Percentiles rank a stretch among this genome's conserved stretches.
Conservation (phyloP, 2,329 filamentous ascomycete genomes). For the Alternaria solani region DNA sequence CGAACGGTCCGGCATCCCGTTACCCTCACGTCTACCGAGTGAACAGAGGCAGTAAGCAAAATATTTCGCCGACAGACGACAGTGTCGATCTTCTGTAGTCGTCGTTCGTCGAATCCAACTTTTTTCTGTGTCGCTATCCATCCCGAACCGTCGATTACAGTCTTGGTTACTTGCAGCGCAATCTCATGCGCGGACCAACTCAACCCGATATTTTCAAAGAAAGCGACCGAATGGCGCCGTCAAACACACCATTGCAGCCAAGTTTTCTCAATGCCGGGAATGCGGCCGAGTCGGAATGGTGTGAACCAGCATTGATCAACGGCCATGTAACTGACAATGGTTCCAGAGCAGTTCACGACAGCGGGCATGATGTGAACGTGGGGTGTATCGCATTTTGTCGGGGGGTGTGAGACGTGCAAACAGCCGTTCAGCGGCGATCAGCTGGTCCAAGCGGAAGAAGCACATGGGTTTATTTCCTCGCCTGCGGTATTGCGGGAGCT, state of each 20-base stretch:
- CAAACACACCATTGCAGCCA: constrained; percentile 20
- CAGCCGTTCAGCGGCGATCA: not conserved
- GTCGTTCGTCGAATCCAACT: not conserved
- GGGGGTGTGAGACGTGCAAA: not conserved
- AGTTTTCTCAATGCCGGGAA: constrained; percentile 12
- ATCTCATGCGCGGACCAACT: not conserved
- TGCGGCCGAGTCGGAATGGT: constrained; percentile 9
- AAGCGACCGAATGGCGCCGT: constrained; percentile 15
- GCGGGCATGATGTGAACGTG: constrained; percentile 1
- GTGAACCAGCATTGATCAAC: not conserved
- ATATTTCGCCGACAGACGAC: not conserved
- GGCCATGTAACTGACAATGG: not conserved
- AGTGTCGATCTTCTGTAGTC: not conserved
- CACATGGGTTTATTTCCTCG: not conserved
- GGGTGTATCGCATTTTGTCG: not conserved
- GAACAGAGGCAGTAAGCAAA: not conserved
- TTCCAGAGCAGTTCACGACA: not conserved
- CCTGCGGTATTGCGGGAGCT: not conserved
- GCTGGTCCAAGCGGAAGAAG: not conserved
- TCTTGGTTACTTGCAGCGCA: not conserved
- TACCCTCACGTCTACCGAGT: not conserved
- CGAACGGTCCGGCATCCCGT: constrained; percentile 23
- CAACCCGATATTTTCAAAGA: not conserved
- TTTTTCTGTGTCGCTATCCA: not conserved
- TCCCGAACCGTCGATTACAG: not conserved